These are phyloP conservation scores for Penicillium samsonianum DNA, from an alignment of 495 filamentous ascomycete species.

Conservation along the genomic window DNA sequence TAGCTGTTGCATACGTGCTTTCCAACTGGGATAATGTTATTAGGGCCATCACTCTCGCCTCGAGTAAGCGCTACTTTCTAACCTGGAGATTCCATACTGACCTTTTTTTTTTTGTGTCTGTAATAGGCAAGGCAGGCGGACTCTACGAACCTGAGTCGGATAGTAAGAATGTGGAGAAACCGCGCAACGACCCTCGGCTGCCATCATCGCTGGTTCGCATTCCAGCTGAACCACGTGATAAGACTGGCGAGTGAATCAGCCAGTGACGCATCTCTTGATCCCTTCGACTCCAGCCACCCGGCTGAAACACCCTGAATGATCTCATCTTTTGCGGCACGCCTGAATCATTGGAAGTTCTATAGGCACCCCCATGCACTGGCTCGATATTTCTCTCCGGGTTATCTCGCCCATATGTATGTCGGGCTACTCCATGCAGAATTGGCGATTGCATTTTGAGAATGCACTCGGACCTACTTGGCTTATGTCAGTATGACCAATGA, in stretches of 20 bases:
- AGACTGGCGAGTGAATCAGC: slow-evolving; percentile 23
- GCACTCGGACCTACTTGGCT: neutral
- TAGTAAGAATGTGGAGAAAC: slow-evolving; percentile 13
- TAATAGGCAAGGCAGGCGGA: slow-evolving; percentile 27
- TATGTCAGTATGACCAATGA: neutral
- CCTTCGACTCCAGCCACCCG: neutral
- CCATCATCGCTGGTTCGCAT: slow-evolving; percentile 48
- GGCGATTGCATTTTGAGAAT: neutral
- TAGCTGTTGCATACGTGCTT: slow-evolving; percentile 88
- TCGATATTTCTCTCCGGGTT: neutral
- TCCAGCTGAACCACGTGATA: slow-evolving; percentile 31
- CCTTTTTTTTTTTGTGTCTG: neutral
- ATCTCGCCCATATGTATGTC: neutral
- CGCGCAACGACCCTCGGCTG: slow-evolving; percentile 20
- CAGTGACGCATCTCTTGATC: slow-evolving; percentile 1
- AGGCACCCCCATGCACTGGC: neutral
- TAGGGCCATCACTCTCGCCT: slow-evolving; percentile 91
- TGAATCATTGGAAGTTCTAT: neutral
- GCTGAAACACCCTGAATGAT: neutral
- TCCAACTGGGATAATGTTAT: slow-evolving; percentile 97
- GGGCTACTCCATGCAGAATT: neutral
- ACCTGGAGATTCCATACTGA: slow-evolving; percentile 2
- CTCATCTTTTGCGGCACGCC: neutral
- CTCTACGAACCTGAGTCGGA: slow-evolving; percentile 21
- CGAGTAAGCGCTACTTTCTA: slow-evolving; percentile 60